Base-by-base conservation (phyloP, 139 green algal species). In the Mychonastes homosphaera region DNA sequence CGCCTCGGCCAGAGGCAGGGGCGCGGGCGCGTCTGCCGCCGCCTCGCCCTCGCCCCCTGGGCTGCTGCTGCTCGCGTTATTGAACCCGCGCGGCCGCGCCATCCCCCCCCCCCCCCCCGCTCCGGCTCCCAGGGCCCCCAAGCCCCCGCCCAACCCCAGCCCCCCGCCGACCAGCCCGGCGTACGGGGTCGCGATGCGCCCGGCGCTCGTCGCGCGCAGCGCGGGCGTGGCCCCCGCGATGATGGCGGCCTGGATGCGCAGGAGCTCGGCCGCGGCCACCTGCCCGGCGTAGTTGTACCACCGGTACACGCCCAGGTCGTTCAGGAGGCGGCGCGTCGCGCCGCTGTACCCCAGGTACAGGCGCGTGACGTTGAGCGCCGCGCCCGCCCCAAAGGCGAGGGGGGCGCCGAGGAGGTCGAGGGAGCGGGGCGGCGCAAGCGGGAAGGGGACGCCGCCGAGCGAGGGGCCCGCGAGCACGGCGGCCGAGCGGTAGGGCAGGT, bases 271-370 rank as follows among this genome's bases (percentile, higher is more conserved):
- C 0, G 51, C n/a, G 2, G 40, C 15, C 2, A 58, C 27, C 33
- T 65, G 41, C 2, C 34, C 46, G 7, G 28, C 4, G 36, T 30
- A 65, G 27, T 65, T 35, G 4, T 40, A 65, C 58, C 58, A 65
- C 47, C 57, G 46, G 47, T 65, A 47, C 33, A 65, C 47, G 28
- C 58, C 58, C 32, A 65, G 57, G 58, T 65, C 58, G 38, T 65
- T 65, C 18, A 36, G 35, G 24, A 65, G 24, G 47, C 58, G 58
- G 33, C 34, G 32, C 13, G 34, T 36, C 35, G 48, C 26, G 6
- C 34, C 5, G 18, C 13, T 47, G 47, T 52, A 58, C 15, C 58
- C 58, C 2, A 65, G 35, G 58, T 58, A 51, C 12, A 36, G 58
- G 10, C 23, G 27, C 5, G 58, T 65, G 32, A 58, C 23, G 47